phyloP scores from a whole-genome alignment of 306 rosid species.

The Argentina anserina region DNA sequence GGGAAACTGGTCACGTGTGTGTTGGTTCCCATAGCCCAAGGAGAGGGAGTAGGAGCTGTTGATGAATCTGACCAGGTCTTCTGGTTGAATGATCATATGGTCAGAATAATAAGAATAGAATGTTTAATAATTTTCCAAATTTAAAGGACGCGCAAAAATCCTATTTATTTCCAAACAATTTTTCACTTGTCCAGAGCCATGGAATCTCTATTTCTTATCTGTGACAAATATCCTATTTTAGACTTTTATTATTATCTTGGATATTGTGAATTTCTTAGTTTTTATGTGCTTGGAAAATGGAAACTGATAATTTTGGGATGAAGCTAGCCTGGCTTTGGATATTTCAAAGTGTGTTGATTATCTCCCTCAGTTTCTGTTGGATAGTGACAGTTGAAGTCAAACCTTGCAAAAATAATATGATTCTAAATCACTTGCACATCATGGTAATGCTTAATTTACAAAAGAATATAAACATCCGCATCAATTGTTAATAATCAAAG shows the following conservation, averaged over 20 bases:
- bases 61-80: neutral
- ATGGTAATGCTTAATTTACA: too few species aligned
- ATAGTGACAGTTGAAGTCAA: slow-evolving; percentile 5
- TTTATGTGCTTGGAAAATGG: neutral
- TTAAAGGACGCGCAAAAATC: neutral
- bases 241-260: too few species aligned
- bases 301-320: neutral
- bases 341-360: neutral
- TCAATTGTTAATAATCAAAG: too few species aligned
- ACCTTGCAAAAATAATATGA: neutral
- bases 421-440: neutral
- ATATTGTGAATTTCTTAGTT: neutral
- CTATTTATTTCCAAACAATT: neutral
- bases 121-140: neutral
- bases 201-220: neutral
- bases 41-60: neutral
- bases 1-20: neutral
- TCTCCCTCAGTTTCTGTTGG: neutral
- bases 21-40: neutral
- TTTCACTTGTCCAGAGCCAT: neutral
- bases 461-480: too few species aligned
- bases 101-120: neutral
- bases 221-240: neutral
- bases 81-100: neutral
- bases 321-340: neutral